Conservation (phyloP, 2,329 filamentous ascomycete species). For the Talaromyces sp. region DNA sequence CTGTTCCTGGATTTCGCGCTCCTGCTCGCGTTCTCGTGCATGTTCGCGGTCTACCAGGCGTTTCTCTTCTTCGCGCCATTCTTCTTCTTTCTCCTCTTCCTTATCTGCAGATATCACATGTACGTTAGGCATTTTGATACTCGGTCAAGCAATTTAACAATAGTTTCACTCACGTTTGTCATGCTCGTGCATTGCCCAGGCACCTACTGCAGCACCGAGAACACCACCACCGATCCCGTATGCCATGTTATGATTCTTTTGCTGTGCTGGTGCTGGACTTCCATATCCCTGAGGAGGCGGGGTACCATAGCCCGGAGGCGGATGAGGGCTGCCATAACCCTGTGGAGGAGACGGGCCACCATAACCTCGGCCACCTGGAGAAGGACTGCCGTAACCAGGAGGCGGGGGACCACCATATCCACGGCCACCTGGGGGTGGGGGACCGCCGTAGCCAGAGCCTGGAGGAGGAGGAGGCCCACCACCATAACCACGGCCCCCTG, state of each 20-base stretch:
- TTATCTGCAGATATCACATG: no score
- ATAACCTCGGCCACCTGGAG: conserved; percentile 6
- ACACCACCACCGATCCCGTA: conserved; percentile 17
- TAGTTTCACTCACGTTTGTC: conserved; percentile 18
- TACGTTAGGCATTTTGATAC: no score
- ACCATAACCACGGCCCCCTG: neutral
- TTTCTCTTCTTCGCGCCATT: conserved; percentile 17
- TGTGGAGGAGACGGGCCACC: conserved; percentile 8
- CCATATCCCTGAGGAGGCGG: conserved; percentile 12
- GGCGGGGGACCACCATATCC: conserved; percentile 9
- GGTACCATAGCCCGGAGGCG: neutral
- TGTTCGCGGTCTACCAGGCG: conserved; percentile 2
- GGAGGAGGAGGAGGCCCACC: neutral
- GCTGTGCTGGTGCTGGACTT: conserved; percentile 6
- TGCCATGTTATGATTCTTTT: conserved; percentile 17
- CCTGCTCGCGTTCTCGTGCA: conserved; percentile 9
- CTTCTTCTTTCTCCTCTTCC: conserved; percentile 16
- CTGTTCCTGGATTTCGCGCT: conserved; percentile 6
- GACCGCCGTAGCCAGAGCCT: conserved; percentile 1
- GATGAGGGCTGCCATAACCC: conserved; percentile 8
- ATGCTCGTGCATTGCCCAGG: conserved; percentile 19
- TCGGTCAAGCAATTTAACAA: no score
- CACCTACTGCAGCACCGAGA: conserved; percentile 15
- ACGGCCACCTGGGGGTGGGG: neutral
- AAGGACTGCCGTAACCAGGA: conserved; percentile 11